phyloP scores from a whole-genome alignment of 495 filamentous ascomycete species.

The Trichocladium antarcticum region DNA sequence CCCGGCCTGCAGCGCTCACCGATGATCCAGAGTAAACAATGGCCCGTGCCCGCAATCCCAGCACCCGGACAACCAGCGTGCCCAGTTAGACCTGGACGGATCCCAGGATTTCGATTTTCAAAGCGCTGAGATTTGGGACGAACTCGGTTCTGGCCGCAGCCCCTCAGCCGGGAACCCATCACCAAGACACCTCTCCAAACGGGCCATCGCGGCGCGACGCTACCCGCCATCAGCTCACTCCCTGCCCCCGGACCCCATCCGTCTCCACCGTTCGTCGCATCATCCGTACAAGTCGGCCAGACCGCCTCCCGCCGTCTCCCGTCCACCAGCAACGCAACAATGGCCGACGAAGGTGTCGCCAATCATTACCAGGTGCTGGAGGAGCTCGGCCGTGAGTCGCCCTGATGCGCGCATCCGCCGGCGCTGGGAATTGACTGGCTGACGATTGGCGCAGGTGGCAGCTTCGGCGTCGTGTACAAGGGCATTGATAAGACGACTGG shows the following conservation, averaged over 20 bases:
- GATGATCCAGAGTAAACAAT: slow-evolving; percentile 27
- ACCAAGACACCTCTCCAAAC: not conserved
- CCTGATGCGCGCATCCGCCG: not conserved
- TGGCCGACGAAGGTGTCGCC: slow-evolving; percentile 59
- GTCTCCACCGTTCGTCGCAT: slow-evolving; percentile 1
- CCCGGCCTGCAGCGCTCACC: slow-evolving; percentile 3
- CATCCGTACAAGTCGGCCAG: not conserved
- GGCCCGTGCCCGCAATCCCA: slow-evolving; percentile 22
- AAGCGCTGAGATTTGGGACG: not conserved
- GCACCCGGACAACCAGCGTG: slow-evolving; percentile 22
- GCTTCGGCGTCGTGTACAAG: slow-evolving; percentile 95
- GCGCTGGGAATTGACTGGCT: slow-evolving; percentile 10
- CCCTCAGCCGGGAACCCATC: slow-evolving; percentile 5
- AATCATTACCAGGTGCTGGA: slow-evolving; percentile 80
- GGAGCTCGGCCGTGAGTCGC: slow-evolving; percentile 74
- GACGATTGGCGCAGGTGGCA: slow-evolving; percentile 50
- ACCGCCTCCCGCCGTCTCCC: slow-evolving; percentile 1
- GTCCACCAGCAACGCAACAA: slow-evolving; percentile 15
- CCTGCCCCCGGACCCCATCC: not conserved
- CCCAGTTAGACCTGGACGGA: not conserved
- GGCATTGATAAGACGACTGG: slow-evolving; percentile 76
- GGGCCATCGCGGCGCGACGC: not conserved
- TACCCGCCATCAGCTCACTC: not conserved
- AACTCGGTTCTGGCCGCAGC: not conserved
- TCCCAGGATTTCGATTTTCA: not conserved